phyloP scores from a whole-genome alignment of 495 filamentous ascomycete species.

The Evansstolkia leycettana region DNA sequence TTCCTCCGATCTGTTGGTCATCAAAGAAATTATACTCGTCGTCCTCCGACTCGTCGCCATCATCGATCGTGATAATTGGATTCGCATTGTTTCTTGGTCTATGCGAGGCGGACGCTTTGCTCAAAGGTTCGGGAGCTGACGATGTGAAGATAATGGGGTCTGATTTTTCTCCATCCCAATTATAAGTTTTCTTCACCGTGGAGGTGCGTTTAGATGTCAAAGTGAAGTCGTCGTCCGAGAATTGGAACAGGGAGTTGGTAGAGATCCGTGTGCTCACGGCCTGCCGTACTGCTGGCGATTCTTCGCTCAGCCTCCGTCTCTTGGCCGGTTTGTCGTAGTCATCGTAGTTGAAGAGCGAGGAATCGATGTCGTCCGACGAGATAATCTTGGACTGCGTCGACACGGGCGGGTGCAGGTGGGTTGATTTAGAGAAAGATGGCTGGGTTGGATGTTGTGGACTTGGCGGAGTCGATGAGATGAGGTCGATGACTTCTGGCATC shows the following conservation, averaged over 20 bases:
- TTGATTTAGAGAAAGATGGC: slow-evolving; percentile 4
- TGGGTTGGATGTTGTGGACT: slow-evolving; percentile 9
- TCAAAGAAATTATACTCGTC: background rate
- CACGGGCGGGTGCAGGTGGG: slow-evolving; percentile 7
- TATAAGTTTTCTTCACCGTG: too few species aligned
- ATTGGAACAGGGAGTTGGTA: slow-evolving; percentile 12
- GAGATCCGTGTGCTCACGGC: background rate
- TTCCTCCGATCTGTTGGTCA: slow-evolving; percentile 1
- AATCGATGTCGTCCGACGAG: slow-evolving; percentile 41
- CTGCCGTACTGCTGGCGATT: slow-evolving; percentile 3
- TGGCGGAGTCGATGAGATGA: slow-evolving; percentile 30
- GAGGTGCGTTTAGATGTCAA: slow-evolving; percentile 5
- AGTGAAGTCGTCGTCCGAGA: slow-evolving; percentile 25
- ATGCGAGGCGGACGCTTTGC: background rate
- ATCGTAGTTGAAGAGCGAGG: slow-evolving; percentile 20
- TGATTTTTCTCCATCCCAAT: slow-evolving; percentile 14
- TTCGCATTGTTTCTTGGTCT: background rate
- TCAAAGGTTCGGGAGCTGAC: slow-evolving; percentile 19
- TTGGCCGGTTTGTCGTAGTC: slow-evolving; percentile 24
- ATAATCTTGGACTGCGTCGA: slow-evolving; percentile 9
- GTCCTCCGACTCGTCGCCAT: slow-evolving; percentile 15
- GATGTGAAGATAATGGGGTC: slow-evolving; percentile 46
- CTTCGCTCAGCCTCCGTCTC: slow-evolving; percentile 26
- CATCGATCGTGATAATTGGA: slow-evolving; percentile 22
- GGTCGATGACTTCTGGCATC: slow-evolving; percentile 33